Percentiles rank a stretch among this genome's conserved stretches.
phyloP scores from a whole-genome alignment of 352 stramenopile genomes.

The Phytophthora hibernalis region DNA sequence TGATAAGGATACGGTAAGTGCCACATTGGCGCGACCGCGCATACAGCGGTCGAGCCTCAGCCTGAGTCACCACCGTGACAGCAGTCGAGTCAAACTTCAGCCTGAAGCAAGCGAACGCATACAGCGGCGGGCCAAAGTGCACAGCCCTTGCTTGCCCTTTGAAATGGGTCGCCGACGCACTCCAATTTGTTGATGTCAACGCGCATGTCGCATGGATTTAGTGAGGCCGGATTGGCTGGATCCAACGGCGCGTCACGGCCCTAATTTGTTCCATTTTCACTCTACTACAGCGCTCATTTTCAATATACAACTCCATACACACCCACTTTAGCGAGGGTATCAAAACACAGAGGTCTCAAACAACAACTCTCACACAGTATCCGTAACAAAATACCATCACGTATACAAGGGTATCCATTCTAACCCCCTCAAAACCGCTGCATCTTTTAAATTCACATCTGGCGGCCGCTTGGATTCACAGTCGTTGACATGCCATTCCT shows the following conservation, averaged over 20 bases:
- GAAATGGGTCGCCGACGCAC: slow-evolving; percentile 9
- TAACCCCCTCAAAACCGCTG: neutral
- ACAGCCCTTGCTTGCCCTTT: neutral
- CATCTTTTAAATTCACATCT: neutral
- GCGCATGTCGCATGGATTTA: slow-evolving; percentile 16
- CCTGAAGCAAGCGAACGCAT: neutral
- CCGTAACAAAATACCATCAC: neutral
- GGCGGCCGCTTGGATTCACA: neutral
- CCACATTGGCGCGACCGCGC: neutral
- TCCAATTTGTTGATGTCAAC: slow-evolving; percentile 27
- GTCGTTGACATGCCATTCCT: slow-evolving; percentile 13
- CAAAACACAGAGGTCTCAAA: too few species aligned
- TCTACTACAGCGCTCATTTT: neutral
- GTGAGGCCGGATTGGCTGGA: neutral
- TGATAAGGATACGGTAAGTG: too few species aligned
- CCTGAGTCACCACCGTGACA: neutral
- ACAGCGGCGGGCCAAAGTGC: slow-evolving; percentile 4
- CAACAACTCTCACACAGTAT: too few species aligned
- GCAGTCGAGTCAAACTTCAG: neutral
- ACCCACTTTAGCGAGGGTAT: too few species aligned
- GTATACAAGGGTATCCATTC: neutral
- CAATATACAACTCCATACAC: neutral
- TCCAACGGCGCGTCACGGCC: slow-evolving; percentile 11
- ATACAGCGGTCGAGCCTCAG: neutral
- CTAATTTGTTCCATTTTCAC: neutral